phyloP scores from a whole-genome alignment of 225 moss, liverwort and hornwort genomes.

The Polytrichum formosum region DNA sequence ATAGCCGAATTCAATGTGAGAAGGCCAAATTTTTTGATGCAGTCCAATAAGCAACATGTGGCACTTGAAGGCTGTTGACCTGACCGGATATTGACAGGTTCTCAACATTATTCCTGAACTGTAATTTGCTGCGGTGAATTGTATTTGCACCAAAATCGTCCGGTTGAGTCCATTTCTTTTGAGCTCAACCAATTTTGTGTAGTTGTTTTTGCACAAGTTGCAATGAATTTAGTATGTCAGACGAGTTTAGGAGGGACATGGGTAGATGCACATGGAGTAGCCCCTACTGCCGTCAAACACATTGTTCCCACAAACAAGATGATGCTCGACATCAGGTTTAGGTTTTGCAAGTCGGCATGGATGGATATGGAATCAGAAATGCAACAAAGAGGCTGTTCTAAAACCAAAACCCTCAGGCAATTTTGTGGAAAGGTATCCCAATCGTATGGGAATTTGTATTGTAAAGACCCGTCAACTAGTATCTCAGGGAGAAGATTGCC shows the following conservation, averaged over 20 bases:
- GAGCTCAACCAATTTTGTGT: too few species aligned
- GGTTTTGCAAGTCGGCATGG: conserved; percentile 22
- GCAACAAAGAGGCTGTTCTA: conserved; percentile 5
- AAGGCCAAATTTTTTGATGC: too few species aligned
- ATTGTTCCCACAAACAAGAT: conserved; percentile 3
- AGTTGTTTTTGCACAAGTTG: too few species aligned
- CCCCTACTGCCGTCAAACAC: background rate
- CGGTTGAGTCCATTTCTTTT: too few species aligned
- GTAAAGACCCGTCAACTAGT: conserved; percentile 1
- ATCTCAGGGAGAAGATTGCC: conserved; percentile 5
- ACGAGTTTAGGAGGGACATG: conserved; percentile 21
- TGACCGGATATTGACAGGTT: too few species aligned
- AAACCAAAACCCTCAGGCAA: conserved; percentile 9
- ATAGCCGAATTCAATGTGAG: too few species aligned
- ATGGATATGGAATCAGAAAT: conserved; percentile 2
- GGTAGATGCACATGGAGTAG: conserved; percentile 18
- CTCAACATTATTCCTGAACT: too few species aligned
- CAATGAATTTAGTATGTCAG: conserved; percentile 3
- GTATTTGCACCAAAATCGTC: too few species aligned
- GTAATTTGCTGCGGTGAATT: too few species aligned
- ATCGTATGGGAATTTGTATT: conserved; percentile 5
- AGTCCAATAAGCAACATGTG: too few species aligned
- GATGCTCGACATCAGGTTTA: conserved; percentile 31
- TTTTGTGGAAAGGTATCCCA: conserved; percentile 7
- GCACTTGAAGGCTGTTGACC: too few species aligned